Base-by-base conservation (phyloP, 2,329 filamentous ascomycete genomes). In the Aspergillus sp. region DNA sequence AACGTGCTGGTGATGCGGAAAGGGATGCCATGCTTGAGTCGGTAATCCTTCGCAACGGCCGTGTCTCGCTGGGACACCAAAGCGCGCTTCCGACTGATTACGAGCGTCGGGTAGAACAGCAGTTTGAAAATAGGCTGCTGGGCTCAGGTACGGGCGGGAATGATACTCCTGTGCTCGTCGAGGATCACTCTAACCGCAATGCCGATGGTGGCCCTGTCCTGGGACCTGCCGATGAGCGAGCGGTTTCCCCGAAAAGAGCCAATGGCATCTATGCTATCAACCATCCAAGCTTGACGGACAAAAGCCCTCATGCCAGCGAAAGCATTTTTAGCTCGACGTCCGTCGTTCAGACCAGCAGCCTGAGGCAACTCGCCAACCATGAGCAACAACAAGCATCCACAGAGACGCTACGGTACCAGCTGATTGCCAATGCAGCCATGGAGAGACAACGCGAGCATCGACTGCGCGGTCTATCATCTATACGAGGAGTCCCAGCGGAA, bases 401-500 rank as follows among this genome's bases (percentile, higher is more conserved):
- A 13, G 47, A 57, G 11, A 15, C 9, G 11, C 34, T 41, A 15
- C 56, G 54, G 13, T 58, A 59, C 41, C 55, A 52, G 25, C 51
- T 59, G 7, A 60, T 60, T 17, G 51, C 45, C 23, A 45, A 60
- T 17, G 58, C 50, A 15, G 53, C 80, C 46, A 72, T 76, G 4
- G 71, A 77, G 17, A 78, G 77, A 1, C 80, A 79, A 57, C 76
- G 85, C 3, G 83, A 87, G 25, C 60, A 58, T 19, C 49, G 54
- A 31, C 23, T 59, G 46, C 31, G 54, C 5, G 38, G 28, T 3
- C n/a, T 52, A 22, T 25, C 48, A 3, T n/a, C 28, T 66, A 85
- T 87, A 68, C 84, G 86, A 65, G 84, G 83, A 1, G 79, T 86
- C 1, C 79, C 83, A 34, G 79, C 83, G 0, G 80, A 84, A 13